Percentiles rank a stretch among this genome's conserved stretches.
phyloP scores from a whole-genome alignment of 257 asterid genomes.

The Nicotiana tabacum region DNA sequence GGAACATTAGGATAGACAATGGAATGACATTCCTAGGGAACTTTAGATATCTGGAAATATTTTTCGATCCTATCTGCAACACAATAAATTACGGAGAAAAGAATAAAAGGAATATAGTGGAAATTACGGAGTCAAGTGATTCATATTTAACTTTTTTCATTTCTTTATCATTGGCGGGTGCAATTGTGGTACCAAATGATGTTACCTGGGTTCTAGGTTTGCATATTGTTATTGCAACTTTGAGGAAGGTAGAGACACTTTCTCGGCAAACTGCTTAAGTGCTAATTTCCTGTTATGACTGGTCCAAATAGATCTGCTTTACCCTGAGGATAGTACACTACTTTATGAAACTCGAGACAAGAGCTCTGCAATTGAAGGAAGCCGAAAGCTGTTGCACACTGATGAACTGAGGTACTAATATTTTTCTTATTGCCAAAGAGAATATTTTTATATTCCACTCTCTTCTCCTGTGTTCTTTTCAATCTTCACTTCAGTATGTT shows the following conservation, averaged over 20 bases:
- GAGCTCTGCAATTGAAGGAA: slow-evolving; percentile 86
- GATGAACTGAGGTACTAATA: slow-evolving; percentile 35
- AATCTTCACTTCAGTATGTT: no score
- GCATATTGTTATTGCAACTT: neutral
- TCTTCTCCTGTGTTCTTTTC: neutral
- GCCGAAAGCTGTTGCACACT: slow-evolving; percentile 82
- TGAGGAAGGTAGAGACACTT: neutral
- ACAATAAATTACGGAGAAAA: neutral
- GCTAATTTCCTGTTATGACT: neutral
- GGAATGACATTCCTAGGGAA: neutral
- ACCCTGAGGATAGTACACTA: slow-evolving; percentile 55
- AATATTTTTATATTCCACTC: neutral
- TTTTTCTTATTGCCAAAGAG: neutral
- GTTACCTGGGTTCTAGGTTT: neutral
- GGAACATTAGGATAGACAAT: neutral
- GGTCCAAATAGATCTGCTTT: neutral
- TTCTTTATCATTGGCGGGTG: neutral
- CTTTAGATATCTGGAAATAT: neutral
- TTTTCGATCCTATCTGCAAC: neutral
- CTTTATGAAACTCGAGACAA: slow-evolving; percentile 72
- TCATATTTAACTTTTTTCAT: neutral
- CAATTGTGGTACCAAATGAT: neutral
- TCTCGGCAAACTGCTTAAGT: neutral
- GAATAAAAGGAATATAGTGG: neutral
- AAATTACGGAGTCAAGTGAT: neutral